Evolutionary conservation across 176 grass and related monocot genomes (phyloP), one percentile per base, ranked within the genome.

Genomic region (Carex littledalei): DNA sequence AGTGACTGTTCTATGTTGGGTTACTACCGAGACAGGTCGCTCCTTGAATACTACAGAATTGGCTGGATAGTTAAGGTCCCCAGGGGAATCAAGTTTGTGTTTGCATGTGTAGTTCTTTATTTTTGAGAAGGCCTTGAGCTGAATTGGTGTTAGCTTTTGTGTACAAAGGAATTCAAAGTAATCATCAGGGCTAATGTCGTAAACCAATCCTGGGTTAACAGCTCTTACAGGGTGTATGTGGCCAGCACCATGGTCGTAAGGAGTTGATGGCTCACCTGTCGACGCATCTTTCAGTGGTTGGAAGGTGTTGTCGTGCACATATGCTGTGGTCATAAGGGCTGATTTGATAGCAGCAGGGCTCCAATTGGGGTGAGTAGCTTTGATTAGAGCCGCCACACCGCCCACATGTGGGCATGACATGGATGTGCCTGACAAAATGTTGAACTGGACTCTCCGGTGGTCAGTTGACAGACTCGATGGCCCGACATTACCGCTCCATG

Each of bases 341-440:
- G 93, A 99, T 85, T 99, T 95, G 45, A 95, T 91, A 81, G 92
- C 86, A 13, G 96, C 89, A 0, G 96, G 96, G 85, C 96, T 99
- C 96, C 96, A 99, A 52, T 99, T 81, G 0, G 91, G 96, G 47
- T 95, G 96, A 86, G 88, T 91, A 17, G 90, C 90, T 89, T 96
- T 99, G 87, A 99, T 93, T 85, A 99, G 53, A 24, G 93, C 93
- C 0, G 96, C 96, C 56, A 99, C 93, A 55, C 96, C 96, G 26
- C 88, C 96, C 75, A 99, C 96, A 81, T 99, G 96, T 63, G 96
- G 96, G 88, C 96, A 99, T 29, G 96, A 99, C 96, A 99, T 99
- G 80, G 96, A 99, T 41, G 96, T 99, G 15, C 96, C 96, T 5
- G 96, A 99, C 41, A 99, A 84, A 92, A 99, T 99, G 86, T 99